Percentiles rank a stretch among this genome's conserved stretches.
These are phyloP conservation scores for Asterophora parasitica DNA, from an alignment of 768 basidiomycete genomes.

Conservation along the genomic window DNA sequence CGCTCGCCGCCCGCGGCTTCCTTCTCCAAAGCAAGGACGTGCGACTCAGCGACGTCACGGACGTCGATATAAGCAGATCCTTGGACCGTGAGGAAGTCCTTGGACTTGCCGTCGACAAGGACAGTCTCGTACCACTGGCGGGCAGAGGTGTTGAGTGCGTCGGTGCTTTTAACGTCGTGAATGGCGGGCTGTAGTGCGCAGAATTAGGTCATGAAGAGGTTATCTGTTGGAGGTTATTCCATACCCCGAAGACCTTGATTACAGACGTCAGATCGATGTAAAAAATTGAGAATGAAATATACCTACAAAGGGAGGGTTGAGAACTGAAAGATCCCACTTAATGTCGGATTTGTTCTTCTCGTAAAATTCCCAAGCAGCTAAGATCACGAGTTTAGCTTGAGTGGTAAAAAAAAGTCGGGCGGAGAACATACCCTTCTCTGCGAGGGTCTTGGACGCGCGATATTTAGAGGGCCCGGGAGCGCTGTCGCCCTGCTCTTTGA, in stretches of 20 bases:
- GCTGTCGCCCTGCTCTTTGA: slow-evolving; percentile 45
- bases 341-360: slow-evolving; percentile 32
- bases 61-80: slow-evolving; percentile 36
- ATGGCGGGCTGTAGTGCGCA: slow-evolving; percentile 29
- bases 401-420: background rate
- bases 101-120: slow-evolving; percentile 15
- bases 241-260: slow-evolving; percentile 27
- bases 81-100: slow-evolving; percentile 18
- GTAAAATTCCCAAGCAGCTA: slow-evolving; percentile 42
- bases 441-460: slow-evolving; percentile 52
- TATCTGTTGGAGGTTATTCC: background rate
- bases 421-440: slow-evolving; percentile 42
- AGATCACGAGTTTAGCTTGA: background rate
- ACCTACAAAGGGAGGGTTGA: slow-evolving; percentile 49
- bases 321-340: slow-evolving; percentile 47
- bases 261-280: background rate
- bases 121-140: slow-evolving; percentile 29
- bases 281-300: background rate
- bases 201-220: background rate
- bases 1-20: slow-evolving; percentile 47
- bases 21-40: slow-evolving; percentile 42
- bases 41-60: slow-evolving; percentile 47
- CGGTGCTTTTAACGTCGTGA: slow-evolving; percentile 26
- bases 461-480: slow-evolving; percentile 42
- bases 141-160: slow-evolving; percentile 33